Conservation (phyloP, 192 early-diverging fungal species). For the Jimgerdemannia flammicorona region DNA sequence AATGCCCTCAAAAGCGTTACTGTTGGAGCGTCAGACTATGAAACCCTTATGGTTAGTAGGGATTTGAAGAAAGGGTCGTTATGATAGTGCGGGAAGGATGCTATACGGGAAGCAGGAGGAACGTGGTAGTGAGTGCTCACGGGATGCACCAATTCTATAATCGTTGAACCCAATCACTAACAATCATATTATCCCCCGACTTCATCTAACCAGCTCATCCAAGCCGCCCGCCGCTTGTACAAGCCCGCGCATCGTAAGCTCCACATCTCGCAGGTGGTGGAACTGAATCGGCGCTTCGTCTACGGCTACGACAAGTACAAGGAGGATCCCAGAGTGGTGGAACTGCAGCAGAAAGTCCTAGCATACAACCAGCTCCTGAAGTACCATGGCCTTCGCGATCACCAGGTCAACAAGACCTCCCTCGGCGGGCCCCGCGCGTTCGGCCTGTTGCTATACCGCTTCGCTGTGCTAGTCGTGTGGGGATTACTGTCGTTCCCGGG, state of each 20-base stretch:
- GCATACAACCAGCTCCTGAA: conserved; percentile 87
- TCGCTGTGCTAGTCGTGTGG: conserved; percentile 67
- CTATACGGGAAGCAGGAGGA: neutral
- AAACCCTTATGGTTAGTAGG: conserved; percentile 77
- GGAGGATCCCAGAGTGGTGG: conserved; percentile 77
- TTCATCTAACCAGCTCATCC: conserved; percentile 61
- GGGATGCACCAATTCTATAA: neutral
- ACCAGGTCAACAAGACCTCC: conserved; percentile 86
- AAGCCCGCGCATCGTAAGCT: conserved; percentile 83
- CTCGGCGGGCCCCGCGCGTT: conserved; percentile 65
- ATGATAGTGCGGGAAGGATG: neutral
- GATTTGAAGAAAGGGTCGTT: neutral
- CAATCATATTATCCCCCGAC: neutral
- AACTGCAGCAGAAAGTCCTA: conserved; percentile 69
- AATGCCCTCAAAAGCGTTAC: conserved; percentile 85
- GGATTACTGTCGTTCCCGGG: conserved; percentile 82
- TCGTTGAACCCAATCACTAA: neutral
- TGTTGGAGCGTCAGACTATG: conserved; percentile 89
- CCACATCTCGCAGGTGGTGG: conserved; percentile 80
- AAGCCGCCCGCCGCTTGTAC: conserved; percentile 92
- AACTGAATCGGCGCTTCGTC: conserved; percentile 85
- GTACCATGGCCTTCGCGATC: conserved; percentile 93
- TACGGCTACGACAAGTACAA: conserved; percentile 80
- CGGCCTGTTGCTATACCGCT: conserved; percentile 63
- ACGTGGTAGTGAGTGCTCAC: neutral